Percentiles rank a stretch among this genome's conserved stretches.
Evolutionary conservation across 768 basidiomycete species (phyloP).

Genomic region (Trametes cinnabarina): DNA sequence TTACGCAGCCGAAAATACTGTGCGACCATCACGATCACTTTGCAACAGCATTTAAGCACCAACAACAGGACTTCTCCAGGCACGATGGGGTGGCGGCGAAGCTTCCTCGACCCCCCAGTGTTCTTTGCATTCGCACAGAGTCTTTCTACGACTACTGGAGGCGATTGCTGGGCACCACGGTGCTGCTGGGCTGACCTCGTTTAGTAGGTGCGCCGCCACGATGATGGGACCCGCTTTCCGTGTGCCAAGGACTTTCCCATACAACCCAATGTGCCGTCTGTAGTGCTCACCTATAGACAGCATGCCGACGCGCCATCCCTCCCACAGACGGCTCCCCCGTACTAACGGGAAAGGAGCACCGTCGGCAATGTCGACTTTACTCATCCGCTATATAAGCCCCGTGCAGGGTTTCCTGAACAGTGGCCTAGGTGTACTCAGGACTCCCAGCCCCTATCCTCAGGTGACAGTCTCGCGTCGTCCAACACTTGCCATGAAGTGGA

Average conservation of each 20-base stretch:
- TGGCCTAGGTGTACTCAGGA: not conserved
- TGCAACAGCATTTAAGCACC: not conserved
- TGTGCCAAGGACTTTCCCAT: conserved; percentile 2
- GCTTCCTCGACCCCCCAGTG: not conserved
- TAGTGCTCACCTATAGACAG: not conserved
- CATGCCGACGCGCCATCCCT: conserved; percentile 3
- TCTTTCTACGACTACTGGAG: not conserved
- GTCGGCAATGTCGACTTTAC: not conserved
- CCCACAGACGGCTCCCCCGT: conserved; percentile 2
- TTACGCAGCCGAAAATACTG: no score
- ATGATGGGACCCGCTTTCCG: not conserved
- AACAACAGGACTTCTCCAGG: not conserved
- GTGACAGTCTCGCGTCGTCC: not conserved
- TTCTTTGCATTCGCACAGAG: not conserved
- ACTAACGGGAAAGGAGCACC: conserved; percentile 2
- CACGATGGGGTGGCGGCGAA: not conserved
- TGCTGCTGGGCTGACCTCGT: not conserved
- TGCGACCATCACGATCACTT: no score
- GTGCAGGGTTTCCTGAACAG: not conserved
- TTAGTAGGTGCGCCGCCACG: not conserved
- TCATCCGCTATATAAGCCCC: conserved; percentile 1
- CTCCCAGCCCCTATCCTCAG: not conserved
- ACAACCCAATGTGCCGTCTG: not conserved
- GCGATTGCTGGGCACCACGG: not conserved
- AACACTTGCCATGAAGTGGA: conserved; percentile 5